These are phyloP conservation scores for Aegilops umbellulata DNA, from an alignment of 176 grass and related monocot genomes.

Conservation along the genomic window DNA sequence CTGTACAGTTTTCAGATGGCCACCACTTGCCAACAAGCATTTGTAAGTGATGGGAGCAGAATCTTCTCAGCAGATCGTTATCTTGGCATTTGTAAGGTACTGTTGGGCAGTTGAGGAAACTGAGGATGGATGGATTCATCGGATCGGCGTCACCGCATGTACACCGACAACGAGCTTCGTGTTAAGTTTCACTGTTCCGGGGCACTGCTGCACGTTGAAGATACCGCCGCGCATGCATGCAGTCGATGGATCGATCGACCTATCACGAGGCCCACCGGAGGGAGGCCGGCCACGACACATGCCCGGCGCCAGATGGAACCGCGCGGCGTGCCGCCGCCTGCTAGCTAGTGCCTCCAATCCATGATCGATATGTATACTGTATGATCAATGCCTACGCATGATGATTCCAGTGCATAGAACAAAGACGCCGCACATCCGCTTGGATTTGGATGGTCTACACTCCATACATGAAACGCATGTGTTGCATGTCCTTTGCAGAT, in stretches of 20 bases:
- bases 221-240: neutral
- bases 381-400: too few species aligned
- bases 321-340: neutral
- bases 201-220: neutral
- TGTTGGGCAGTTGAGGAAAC: neutral
- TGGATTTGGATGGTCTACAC: neutral
- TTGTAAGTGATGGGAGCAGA: neutral
- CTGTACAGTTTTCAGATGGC: neutral
- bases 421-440: neutral
- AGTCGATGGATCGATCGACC: neutral
- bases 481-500: too few species aligned
- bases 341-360: neutral
- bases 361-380: neutral
- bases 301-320: neutral
- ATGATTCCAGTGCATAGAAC: neutral
- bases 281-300: neutral
- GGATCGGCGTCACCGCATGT: neutral
- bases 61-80: neutral
- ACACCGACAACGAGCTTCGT: neutral
- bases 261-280: neutral
- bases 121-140: neutral
- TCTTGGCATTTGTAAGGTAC: neutral
- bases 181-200: neutral
- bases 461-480: too few species aligned
- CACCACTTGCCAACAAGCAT: neutral